Evolutionary conservation across 2,329 filamentous ascomycete species (phyloP).

Genomic region (Chaetoscypha palmicola): DNA sequence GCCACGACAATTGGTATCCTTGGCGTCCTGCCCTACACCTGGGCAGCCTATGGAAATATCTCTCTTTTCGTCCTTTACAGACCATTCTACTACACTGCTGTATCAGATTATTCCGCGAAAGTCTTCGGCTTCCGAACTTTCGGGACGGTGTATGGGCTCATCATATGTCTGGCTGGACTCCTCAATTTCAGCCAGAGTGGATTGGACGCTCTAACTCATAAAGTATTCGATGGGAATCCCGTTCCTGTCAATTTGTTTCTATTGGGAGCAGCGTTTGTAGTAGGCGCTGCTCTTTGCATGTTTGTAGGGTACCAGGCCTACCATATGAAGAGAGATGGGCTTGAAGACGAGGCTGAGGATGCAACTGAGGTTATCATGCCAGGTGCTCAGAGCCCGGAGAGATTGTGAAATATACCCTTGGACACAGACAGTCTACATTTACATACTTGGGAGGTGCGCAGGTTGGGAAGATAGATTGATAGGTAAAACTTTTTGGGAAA

Average conservation of each 20-base stretch:
- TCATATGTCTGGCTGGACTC: constrained; percentile 78
- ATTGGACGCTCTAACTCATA: constrained; percentile 71
- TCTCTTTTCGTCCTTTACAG: constrained; percentile 76
- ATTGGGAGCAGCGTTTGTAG: constrained; percentile 50
- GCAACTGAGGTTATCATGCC: constrained; percentile 33
- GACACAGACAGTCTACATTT: no score
- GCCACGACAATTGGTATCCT: constrained; percentile 72
- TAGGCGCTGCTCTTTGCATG: constrained; percentile 58
- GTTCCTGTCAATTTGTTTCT: constrained; percentile 70
- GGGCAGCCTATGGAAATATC: constrained; percentile 71
- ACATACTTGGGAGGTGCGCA: not conserved
- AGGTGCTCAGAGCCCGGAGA: constrained; percentile 14
- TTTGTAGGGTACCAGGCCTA: constrained; percentile 47
- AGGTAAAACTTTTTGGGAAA: no score
- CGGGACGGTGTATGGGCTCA: constrained; percentile 86
- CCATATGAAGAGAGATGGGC: constrained; percentile 34
- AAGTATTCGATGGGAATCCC: constrained; percentile 63
- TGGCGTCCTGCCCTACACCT: constrained; percentile 62
- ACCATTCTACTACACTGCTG: constrained; percentile 84
- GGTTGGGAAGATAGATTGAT: not conserved
- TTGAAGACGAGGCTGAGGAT: constrained; percentile 39
- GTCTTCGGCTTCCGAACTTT: constrained; percentile 91
- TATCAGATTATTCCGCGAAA: constrained; percentile 84
- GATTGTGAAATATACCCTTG: constrained; percentile 1
- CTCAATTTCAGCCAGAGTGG: constrained; percentile 79